phyloP scores from a whole-genome alignment of 768 basidiomycete species.

The Boletellus ananas region DNA sequence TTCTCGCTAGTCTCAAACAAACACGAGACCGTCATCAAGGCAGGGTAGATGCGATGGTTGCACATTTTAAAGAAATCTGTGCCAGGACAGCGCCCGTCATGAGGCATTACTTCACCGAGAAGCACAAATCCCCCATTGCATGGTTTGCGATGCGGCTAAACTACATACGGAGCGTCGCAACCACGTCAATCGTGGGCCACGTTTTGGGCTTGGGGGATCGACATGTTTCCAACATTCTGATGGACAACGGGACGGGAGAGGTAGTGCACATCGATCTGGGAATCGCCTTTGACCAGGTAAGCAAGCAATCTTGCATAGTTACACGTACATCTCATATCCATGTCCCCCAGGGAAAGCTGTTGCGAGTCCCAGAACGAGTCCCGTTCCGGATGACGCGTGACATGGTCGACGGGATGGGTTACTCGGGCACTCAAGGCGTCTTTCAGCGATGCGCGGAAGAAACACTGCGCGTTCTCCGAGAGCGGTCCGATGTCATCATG shows the following conservation, averaged over 20 bases:
- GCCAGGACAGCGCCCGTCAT: conserved; percentile 74
- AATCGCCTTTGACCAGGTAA: conserved; percentile 92
- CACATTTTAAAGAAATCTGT: conserved; percentile 37
- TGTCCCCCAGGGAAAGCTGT: conserved; percentile 64
- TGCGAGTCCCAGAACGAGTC: conserved; percentile 80
- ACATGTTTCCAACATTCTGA: conserved; percentile 86
- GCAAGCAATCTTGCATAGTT: background rate
- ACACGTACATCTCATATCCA: background rate
- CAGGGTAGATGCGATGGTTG: conserved; percentile 30
- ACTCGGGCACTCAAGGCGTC: conserved; percentile 85
- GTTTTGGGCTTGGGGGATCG: conserved; percentile 91
- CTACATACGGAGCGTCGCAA: conserved; percentile 90
- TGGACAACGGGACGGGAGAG: conserved; percentile 81
- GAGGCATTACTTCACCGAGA: conserved; percentile 92
- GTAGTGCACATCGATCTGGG: conserved; percentile 95
- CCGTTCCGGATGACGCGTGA: conserved; percentile 95
- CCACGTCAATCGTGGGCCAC: conserved; percentile 91
- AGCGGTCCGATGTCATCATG: conserved; percentile 82
- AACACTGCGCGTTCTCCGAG: conserved; percentile 85
- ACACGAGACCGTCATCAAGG: conserved; percentile 32
- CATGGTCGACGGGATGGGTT: conserved; percentile 92
- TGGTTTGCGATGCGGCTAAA: conserved; percentile 92
- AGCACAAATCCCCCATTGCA: conserved; percentile 78
- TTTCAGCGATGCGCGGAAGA: conserved; percentile 96
- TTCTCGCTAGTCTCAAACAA: conserved; percentile 27